phyloP scores from a whole-genome alignment of 2,329 filamentous ascomycete genomes.

The Karstenula rhodostoma region DNA sequence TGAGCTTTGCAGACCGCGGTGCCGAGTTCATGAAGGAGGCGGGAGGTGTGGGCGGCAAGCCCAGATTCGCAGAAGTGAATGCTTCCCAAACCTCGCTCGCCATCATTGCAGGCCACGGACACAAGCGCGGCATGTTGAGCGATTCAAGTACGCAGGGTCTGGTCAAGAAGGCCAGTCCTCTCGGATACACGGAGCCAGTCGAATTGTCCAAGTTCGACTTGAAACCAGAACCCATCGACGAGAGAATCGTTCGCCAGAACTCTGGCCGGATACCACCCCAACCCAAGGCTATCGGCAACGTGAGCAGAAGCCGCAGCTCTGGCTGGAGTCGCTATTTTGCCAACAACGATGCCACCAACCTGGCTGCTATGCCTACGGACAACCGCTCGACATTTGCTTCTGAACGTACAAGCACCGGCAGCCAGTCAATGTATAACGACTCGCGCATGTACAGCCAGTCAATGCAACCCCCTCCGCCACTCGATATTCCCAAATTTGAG shows the following conservation, averaged over 20 bases:
- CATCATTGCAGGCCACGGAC: conserved; percentile 60
- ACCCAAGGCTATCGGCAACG: conserved; percentile 20
- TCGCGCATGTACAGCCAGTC: conserved; percentile 65
- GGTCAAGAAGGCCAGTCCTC: conserved; percentile 61
- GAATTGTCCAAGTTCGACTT: conserved; percentile 57
- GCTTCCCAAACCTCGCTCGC: conserved; percentile 54
- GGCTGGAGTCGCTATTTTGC: conserved; percentile 84
- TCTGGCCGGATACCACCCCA: conserved; percentile 36
- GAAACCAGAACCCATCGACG: conserved; percentile 41
- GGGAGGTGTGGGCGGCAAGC: conserved; percentile 49
- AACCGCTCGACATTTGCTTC: conserved; percentile 48
- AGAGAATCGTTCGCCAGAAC: conserved; percentile 48
- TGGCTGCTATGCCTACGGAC: conserved; percentile 68
- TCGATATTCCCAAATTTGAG: conserved; percentile 62
- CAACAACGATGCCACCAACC: conserved; percentile 67
- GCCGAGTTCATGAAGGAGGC: conserved; percentile 62
- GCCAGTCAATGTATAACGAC: conserved; percentile 60
- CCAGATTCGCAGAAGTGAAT: conserved; percentile 43
- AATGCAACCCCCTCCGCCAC: conserved; percentile 74
- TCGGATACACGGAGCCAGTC: conserved; percentile 52
- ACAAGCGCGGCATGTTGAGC: conserved; percentile 63
- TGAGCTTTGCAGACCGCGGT: conserved; percentile 62
- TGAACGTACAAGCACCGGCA: conserved; percentile 49
- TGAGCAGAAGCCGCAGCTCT: conserved; percentile 62
- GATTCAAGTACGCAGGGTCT: conserved; percentile 67